Evolutionary conservation across 2,329 filamentous ascomycete species (phyloP), one percentile per base, ranked within the genome.

Genomic region (Clonostachys byssicola): DNA sequence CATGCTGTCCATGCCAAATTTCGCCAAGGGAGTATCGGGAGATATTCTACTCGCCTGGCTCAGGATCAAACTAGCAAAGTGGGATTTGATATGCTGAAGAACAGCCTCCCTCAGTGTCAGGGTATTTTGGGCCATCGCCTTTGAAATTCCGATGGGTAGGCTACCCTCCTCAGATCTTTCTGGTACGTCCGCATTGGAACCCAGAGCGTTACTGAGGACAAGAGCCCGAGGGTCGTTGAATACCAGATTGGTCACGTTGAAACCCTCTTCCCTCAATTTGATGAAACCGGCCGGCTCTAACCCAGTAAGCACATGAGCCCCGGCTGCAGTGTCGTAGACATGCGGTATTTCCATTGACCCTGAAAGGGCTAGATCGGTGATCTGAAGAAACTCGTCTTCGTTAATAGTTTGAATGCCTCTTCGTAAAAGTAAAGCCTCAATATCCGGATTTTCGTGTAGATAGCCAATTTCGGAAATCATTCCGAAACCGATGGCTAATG

Each of bases 1-100:
- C 64, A 72, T 68, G 46, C 62, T 67, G 50, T 72, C 68, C n/a
- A 72, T 52, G 9, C 69, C 68, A 48, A 62, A 71, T 2, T 51
- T 45, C 1, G 56, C 45, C 5, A 72, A 48, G 9, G 62, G 47
- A 42, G 55, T 56, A n/a, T 45, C 39, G 5, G 36, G 44, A 12
- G 61, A 55, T 5, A 67, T 48, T 16, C 61, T 45, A 5, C 62
- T 63, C 1, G 48, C 12, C 5, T 51, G 55, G n/a, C 60, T 49
- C 9, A 61, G 44, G 5, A 61, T 53, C 42, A 62, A 20, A 44
- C 54, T 58, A 16, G 47, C n/a, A n/a, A n/a, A n/a, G n/a, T n/a
- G n/a, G n/a, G n/a, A n/a, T n/a, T n/a, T n/a, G n/a, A n/a, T n/a
- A n/a, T n/a, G n/a, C n/a, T n/a, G n/a, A n/a, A n/a, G n/a, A n/a